Percentiles rank a stretch among this genome's conserved stretches.
Conservation (phyloP, 148 eudicot genomes). For the Polygonum maritimum region DNA sequence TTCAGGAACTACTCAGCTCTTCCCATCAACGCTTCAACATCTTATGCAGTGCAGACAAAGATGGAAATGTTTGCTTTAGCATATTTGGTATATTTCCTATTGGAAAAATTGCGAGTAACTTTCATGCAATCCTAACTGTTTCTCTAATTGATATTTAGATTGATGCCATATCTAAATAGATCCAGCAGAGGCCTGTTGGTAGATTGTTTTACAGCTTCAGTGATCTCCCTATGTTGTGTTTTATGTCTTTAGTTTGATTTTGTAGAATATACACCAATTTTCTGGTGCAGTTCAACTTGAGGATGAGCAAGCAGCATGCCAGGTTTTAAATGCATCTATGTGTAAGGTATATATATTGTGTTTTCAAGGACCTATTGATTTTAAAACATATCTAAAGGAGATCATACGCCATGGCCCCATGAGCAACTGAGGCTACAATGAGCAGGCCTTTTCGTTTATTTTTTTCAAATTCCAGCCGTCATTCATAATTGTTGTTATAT, state of each 20-base stretch:
- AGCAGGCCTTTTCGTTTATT: not conserved
- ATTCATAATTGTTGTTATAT: not conserved
- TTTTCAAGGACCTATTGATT: not conserved
- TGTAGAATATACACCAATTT: slow-evolving; percentile 62
- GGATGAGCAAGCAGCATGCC: slow-evolving; percentile 24
- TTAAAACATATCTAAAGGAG: not conserved
- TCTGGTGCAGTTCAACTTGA: slow-evolving; percentile 33
- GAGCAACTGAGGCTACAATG: not conserved
- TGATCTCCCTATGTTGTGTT: not conserved
- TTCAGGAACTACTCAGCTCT: slow-evolving; percentile 58
- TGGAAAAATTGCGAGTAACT: slow-evolving; percentile 79
- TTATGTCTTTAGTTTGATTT: slow-evolving; percentile 5
- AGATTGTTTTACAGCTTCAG: not conserved
- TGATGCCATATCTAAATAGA: not conserved
- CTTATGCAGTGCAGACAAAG: slow-evolving; percentile 81
- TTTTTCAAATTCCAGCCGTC: not conserved
- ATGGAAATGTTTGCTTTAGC: slow-evolving; percentile 81
- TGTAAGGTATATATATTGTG: slow-evolving; percentile 39
- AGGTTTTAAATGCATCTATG: slow-evolving; percentile 57
- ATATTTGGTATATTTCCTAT: slow-evolving; percentile 95
- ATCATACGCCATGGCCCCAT: not conserved
- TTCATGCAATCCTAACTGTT: not conserved
- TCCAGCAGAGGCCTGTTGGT: not conserved
- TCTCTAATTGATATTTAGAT: not conserved
- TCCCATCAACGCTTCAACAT: slow-evolving; percentile 78